Evolutionary conservation across 2,329 filamentous ascomycete species (phyloP), one percentile per base, ranked within the genome.

Genomic region (Elsinoe fawcettii): DNA sequence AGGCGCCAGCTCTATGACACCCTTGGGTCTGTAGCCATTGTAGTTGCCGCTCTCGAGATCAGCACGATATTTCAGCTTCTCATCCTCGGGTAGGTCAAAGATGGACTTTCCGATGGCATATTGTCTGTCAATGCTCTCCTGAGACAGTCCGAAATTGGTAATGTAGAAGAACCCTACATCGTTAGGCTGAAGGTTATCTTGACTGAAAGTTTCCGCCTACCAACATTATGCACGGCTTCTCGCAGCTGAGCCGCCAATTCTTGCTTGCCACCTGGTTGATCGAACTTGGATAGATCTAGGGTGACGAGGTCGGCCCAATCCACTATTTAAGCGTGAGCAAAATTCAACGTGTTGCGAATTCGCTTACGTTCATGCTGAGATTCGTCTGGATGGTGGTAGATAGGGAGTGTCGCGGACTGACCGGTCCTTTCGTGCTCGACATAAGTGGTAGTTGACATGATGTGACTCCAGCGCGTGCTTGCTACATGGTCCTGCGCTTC

Each of bases 101-200:
- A 85, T 77, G 34, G 79, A 73, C 58, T 80, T 80, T 1, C 77
- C 82, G 2, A 85, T 75, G 11, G 81, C 80, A 60, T 84, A 85
- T 61, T 85, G 82, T 5, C 74, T 71, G 61, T 85, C 77, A 1
- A 85, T 75, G 64, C 82, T 73, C 47, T 83, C 80, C 65, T 84
- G 80, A 0, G 69, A 71, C n/a, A 85, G 73, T 30, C 81, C 81
- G 60, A 80, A 84, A 68, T 84, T 83, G 59, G 77, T 79, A 18
- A 85, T 77, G 60, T 84, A 84, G 70, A 85, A 85, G 70, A 85
- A 81, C 0, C 81, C 79, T 60, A 18, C n/a, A 11, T 30, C 16
- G 20, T 32, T 37, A 4, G 4, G 11, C 14, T 9, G 5, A 37
- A 4, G 34, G 14, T 3, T 12, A 7, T 12, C 14, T 14, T 12